A percentile compares a stretch with the other conserved stretches of the same genome.
phyloP scores from a whole-genome alignment of 768 basidiomycete genomes.

The Russula dissimulans region DNA sequence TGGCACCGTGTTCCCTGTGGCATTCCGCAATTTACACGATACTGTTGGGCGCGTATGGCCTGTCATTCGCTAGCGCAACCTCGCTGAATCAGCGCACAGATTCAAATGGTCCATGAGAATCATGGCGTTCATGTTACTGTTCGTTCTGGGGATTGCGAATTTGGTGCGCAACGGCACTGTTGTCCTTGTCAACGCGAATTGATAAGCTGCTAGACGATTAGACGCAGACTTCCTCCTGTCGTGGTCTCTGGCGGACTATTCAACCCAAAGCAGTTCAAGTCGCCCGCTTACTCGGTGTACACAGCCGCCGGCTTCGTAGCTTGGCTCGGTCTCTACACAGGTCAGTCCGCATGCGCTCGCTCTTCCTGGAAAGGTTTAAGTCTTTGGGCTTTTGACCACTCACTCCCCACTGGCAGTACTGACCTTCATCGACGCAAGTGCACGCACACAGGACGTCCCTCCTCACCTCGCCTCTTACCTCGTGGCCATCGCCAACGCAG shows the following conservation, averaged over 20 bases:
- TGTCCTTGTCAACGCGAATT: slow-evolving; percentile 9
- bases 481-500: slow-evolving; percentile 58
- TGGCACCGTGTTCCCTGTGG: slow-evolving; percentile 59
- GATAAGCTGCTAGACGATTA: slow-evolving; percentile 24
- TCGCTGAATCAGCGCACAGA: slow-evolving; percentile 27
- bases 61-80: not conserved
- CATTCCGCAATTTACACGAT: slow-evolving; percentile 44
- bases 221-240: slow-evolving; percentile 44
- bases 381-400: no score
- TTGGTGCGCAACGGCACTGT: slow-evolving; percentile 27
- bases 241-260: slow-evolving; percentile 49
- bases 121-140: slow-evolving; percentile 52
- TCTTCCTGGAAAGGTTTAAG: no score
- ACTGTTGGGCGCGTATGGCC: slow-evolving; percentile 38
- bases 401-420: slow-evolving; percentile 34
- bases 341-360: not conserved
- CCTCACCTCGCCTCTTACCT: slow-evolving; percentile 51
- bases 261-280: slow-evolving; percentile 48
- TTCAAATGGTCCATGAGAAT: slow-evolving; percentile 73
- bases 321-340: slow-evolving; percentile 61
- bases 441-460: slow-evolving; percentile 39
- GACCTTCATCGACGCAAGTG: slow-evolving; percentile 58
- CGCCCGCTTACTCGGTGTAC: slow-evolving; percentile 46
- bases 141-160: slow-evolving; percentile 45
- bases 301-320: slow-evolving; percentile 44